Evolutionary conservation across 2,329 filamentous ascomycete species (phyloP).

Genomic region (Colletotrichum sp.): DNA sequence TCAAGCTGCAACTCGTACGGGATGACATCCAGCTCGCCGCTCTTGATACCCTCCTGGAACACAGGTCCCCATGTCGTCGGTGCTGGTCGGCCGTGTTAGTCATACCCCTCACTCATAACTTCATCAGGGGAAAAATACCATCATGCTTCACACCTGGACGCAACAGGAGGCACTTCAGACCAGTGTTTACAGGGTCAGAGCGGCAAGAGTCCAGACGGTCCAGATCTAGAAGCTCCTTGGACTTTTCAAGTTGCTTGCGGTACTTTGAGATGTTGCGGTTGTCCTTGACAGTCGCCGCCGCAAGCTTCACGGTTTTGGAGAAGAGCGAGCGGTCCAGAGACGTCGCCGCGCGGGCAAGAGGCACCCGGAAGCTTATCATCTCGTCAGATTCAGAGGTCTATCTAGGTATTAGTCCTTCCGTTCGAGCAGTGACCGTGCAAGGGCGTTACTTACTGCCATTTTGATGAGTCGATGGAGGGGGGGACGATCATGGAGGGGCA

Average conservation of each 20-base stretch:
- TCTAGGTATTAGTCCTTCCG: not conserved
- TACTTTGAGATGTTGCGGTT: constrained; percentile 76
- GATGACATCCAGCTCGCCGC: constrained; percentile 71
- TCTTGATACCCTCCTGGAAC: constrained; percentile 71
- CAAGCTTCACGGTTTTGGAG: constrained; percentile 73
- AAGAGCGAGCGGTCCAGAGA: constrained; percentile 86
- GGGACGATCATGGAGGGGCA: constrained; percentile 15
- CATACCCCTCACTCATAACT: not conserved
- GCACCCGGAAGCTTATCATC: constrained; percentile 75
- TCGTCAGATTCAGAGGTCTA: constrained; percentile 28
- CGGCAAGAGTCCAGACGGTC: constrained; percentile 69
- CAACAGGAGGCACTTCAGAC: constrained; percentile 67
- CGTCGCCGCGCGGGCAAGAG: constrained; percentile 79
- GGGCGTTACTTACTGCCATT: constrained; percentile 15
- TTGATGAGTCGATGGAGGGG: constrained; percentile 13
- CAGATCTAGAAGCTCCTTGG: constrained; percentile 68
- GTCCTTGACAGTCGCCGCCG: constrained; percentile 80
- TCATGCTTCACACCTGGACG: constrained; percentile 59
- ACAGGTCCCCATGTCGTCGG: constrained; percentile 77
- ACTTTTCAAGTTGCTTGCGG: constrained; percentile 68
- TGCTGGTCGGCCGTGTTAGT: constrained; percentile 44
- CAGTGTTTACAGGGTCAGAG: constrained; percentile 64
- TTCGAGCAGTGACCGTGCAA: not conserved
- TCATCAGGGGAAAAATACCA: constrained; percentile 39
- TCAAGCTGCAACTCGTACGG: constrained; percentile 78